Evolutionary conservation across 345 rosid genomes (phyloP).

Genomic region (Boechera divaricarpa): DNA sequence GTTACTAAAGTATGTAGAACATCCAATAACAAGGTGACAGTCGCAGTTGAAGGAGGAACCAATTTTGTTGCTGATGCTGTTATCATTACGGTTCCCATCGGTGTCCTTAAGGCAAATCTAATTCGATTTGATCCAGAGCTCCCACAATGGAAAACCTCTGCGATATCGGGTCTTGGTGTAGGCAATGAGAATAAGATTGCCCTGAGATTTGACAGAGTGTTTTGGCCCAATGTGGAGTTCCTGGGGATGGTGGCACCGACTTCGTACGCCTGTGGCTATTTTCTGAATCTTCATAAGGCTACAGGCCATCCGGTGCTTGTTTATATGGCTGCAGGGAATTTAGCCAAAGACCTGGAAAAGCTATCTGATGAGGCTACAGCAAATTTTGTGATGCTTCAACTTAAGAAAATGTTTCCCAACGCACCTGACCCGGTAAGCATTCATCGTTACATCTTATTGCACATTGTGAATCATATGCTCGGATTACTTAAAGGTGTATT

Average conservation of each 20-base stretch:
- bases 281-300: conserved; percentile 86
- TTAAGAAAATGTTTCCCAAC: conserved; percentile 84
- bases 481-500: background rate
- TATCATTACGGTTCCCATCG: conserved; percentile 76
- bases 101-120: conserved; percentile 79
- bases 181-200: conserved; percentile 91
- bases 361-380: conserved; percentile 68
- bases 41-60: conserved; percentile 64
- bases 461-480: background rate
- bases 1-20: conserved; percentile 60
- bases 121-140: conserved; percentile 82
- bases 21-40: conserved; percentile 55
- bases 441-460: background rate
- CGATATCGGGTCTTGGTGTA: conserved; percentile 77
- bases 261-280: conserved; percentile 83
- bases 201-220: conserved; percentile 61
- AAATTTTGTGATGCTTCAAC: conserved; percentile 68
- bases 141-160: conserved; percentile 82
- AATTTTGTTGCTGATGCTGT: conserved; percentile 77
- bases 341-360: conserved; percentile 74
- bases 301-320: conserved; percentile 86
- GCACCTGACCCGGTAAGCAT: conserved; percentile 76
- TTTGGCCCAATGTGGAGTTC: conserved; percentile 89
- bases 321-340: conserved; percentile 87
- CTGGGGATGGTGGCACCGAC: conserved; percentile 74